Percentiles rank a stretch among this genome's conserved stretches.
Evolutionary conservation across 306 rosid genomes (phyloP).

Genomic region (Cucumis hystrix): DNA sequence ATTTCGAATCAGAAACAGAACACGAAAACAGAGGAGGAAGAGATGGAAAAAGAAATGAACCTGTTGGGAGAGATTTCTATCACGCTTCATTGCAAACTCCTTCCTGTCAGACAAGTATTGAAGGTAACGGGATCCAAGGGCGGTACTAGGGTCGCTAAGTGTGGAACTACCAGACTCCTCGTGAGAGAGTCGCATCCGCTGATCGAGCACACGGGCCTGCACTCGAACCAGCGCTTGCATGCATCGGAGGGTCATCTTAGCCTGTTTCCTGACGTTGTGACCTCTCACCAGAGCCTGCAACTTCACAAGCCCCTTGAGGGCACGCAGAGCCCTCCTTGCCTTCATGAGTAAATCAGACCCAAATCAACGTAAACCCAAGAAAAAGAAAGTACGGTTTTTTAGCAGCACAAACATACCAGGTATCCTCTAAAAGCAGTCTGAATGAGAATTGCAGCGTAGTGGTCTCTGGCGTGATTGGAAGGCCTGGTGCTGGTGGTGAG

Average conservation of each 20-base stretch:
- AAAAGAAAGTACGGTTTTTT: slow-evolving; percentile 12
- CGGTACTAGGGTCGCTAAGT: slow-evolving; percentile 54
- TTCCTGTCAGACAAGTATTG: slow-evolving; percentile 74
- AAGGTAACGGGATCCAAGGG: slow-evolving; percentile 16
- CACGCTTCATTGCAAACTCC: slow-evolving; percentile 63
- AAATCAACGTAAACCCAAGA: not conserved
- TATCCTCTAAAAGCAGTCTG: slow-evolving; percentile 95
- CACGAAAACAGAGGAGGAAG: not conserved
- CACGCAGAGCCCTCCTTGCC: slow-evolving; percentile 95
- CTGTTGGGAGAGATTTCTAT: slow-evolving; percentile 70
- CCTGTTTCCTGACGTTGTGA: slow-evolving; percentile 90
- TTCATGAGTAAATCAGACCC: not conserved
- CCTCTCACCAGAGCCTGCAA: slow-evolving; percentile 93
- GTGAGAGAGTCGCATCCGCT: slow-evolving; percentile 54
- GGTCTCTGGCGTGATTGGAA: slow-evolving; percentile 28
- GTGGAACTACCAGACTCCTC: slow-evolving; percentile 72
- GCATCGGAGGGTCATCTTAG: slow-evolving; percentile 89
- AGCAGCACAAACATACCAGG: slow-evolving; percentile 25
- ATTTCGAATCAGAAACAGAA: not conserved
- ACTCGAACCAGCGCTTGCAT: slow-evolving; percentile 94
- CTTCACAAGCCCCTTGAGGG: slow-evolving; percentile 85
- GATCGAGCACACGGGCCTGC: slow-evolving; percentile 81
- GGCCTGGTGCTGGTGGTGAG: slow-evolving; percentile 40
- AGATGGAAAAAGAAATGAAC: slow-evolving; percentile 16
- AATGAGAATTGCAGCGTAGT: slow-evolving; percentile 41